Conservation (phyloP, 352 stramenopile species). For the Globisporangium abappressorium region DNA sequence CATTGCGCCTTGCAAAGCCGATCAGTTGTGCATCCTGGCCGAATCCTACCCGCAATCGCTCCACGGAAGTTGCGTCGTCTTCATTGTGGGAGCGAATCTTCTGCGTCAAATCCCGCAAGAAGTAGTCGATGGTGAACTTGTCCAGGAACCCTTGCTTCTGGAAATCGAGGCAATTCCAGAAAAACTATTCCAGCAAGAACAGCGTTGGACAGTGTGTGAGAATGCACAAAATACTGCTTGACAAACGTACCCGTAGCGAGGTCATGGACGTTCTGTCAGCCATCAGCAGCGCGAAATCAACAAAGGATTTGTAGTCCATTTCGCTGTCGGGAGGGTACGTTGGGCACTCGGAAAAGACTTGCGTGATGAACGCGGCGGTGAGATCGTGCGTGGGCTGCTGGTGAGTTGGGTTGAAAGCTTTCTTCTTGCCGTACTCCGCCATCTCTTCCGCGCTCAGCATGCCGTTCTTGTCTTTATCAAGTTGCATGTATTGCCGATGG, state of each 20-base stretch:
- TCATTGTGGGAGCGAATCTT: slow-evolving; percentile 37
- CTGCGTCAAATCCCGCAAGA: slow-evolving; percentile 49
- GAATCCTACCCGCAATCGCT: slow-evolving; percentile 34
- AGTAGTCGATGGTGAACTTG: slow-evolving; percentile 58
- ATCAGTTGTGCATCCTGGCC: neutral
- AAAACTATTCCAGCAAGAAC: slow-evolving; percentile 34
- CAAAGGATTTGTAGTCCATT: slow-evolving; percentile 60
- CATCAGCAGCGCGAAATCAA: slow-evolving; percentile 63
- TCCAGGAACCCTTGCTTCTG: slow-evolving; percentile 67
- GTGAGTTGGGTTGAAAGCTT: slow-evolving; percentile 52
- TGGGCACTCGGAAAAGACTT: slow-evolving; percentile 50
- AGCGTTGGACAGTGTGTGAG: too few relatives aligned
- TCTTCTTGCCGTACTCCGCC: slow-evolving; percentile 59
- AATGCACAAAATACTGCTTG: neutral
- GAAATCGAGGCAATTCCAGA: slow-evolving; percentile 65
- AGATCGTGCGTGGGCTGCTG: slow-evolving; percentile 54
- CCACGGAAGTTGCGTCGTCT: slow-evolving; percentile 21
- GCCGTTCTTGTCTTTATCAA: slow-evolving; percentile 62
- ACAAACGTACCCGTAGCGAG: slow-evolving; percentile 35
- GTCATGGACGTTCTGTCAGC: slow-evolving; percentile 31
- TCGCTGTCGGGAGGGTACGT: slow-evolving; percentile 44
- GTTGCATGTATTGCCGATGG: slow-evolving; percentile 57
- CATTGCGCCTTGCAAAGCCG: neutral
- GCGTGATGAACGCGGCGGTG: slow-evolving; percentile 46
- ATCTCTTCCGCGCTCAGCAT: slow-evolving; percentile 50